These are phyloP conservation scores for Ceratocystis huliohia DNA, from an alignment of 2,329 filamentous ascomycete species.

Conservation along the genomic window DNA sequence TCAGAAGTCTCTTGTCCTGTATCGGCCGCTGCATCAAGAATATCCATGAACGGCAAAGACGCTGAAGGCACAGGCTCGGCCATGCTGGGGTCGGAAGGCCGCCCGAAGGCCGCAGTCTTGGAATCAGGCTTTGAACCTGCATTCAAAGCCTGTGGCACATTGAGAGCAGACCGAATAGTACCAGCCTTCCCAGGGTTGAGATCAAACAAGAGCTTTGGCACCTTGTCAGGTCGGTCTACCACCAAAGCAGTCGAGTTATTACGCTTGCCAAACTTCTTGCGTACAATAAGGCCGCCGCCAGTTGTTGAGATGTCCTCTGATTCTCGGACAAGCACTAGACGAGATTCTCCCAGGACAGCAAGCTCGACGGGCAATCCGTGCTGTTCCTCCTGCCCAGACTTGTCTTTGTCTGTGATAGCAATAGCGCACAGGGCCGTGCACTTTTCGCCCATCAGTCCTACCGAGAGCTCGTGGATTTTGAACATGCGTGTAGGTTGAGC, in stretches of 20 bases:
- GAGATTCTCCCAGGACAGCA: slow-evolving; percentile 42
- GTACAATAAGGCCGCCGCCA: slow-evolving; percentile 30
- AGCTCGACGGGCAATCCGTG: slow-evolving; percentile 40
- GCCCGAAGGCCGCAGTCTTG: not conserved
- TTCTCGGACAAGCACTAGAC: slow-evolving; percentile 43
- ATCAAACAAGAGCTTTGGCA: slow-evolving; percentile 36
- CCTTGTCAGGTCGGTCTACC: slow-evolving; percentile 36
- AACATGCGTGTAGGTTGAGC: slow-evolving; percentile 44
- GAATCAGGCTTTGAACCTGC: slow-evolving; percentile 22
- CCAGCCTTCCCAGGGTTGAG: slow-evolving; percentile 36
- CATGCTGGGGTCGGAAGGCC: slow-evolving; percentile 32
- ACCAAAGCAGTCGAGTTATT: slow-evolving; percentile 37
- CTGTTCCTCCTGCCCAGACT: slow-evolving; percentile 24
- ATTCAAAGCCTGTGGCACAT: slow-evolving; percentile 25
- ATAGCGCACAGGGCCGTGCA: slow-evolving; percentile 41
- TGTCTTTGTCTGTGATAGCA: slow-evolving; percentile 26
- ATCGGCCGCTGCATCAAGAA: slow-evolving; percentile 42
- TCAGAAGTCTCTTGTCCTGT: slow-evolving; percentile 31
- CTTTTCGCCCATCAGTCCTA: slow-evolving; percentile 44
- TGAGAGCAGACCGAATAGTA: slow-evolving; percentile 27
- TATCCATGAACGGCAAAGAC: slow-evolving; percentile 34
- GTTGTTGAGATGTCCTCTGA: slow-evolving; percentile 34
- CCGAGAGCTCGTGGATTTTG: slow-evolving; percentile 40
- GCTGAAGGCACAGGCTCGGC: not conserved
- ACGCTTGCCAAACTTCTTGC: slow-evolving; percentile 26